Base-by-base conservation (phyloP, 2,329 filamentous ascomycete species). In the Epichloe uncinata region DNA sequence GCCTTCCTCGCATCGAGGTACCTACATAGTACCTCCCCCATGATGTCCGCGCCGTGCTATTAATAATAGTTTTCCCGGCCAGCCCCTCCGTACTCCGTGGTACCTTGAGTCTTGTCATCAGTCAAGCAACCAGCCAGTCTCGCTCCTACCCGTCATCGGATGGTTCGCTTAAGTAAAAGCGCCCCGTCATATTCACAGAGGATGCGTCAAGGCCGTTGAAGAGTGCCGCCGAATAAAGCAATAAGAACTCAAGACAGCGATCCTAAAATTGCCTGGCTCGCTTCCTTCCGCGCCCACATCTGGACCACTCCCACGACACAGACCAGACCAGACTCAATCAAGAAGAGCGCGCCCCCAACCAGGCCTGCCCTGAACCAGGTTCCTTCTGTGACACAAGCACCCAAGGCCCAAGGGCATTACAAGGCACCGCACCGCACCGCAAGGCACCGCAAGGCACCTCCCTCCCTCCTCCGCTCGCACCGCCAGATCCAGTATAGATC, bases 401-500 rank as follows among this genome's bases (percentile, higher is more conserved):
- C 20, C 30, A 20, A 37, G 34, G 22, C 11, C 35, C 48, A 11
- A 33, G 22, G 34, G 42, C 41, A 50, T 35, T 20, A 18, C 47
- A 42, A 50, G 45, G n/a, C n/a, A n/a, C n/a, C n/a, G n/a, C n/a
- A n/a, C n/a, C n/a, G 72, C 72, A 66, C 63, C 65, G 67, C 64
- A 42, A 50, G 44, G 72, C 72, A 76, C 71, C 69, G 67, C 62
- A 68, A 67, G 61, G 66, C 61, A 66, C 68, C 66, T 67, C 65
- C 66, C 69, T 59, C 62, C 62, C 63, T 63, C 63, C 62, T n/a
- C n/a, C n/a, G n/a, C 71, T 73, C 71, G 71, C 70, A 69, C 71
- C 71, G 69, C 77, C 76, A 77, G 74, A 80, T 79, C 72, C 71
- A 79, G 77, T 77, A 78, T 79, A 80, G 77, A 73, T 71, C 74